phyloP scores from a whole-genome alignment of 2,329 filamentous ascomycete species.

The Pezicula radicicola region DNA sequence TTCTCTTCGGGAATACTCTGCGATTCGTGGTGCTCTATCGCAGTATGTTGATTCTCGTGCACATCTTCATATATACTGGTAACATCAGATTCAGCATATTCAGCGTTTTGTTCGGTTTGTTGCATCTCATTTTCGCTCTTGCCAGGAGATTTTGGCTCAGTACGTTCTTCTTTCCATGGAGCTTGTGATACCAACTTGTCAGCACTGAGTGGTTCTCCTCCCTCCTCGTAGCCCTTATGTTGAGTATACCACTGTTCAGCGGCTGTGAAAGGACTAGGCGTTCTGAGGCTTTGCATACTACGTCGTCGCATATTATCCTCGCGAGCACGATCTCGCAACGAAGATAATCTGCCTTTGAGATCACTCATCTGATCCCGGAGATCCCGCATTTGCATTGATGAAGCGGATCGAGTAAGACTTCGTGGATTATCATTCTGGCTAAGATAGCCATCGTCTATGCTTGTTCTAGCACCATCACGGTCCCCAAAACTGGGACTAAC shows the following conservation, averaged over 20 bases:
- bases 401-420: slow-evolving; percentile 25
- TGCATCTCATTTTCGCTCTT: neutral
- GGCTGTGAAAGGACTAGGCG: slow-evolving; percentile 46
- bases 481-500: slow-evolving; percentile 17
- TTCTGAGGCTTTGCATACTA: slow-evolving; percentile 57
- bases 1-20: slow-evolving; percentile 4
- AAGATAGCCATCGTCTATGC: slow-evolving; percentile 17
- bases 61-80: slow-evolving; percentile 28
- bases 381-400: slow-evolving; percentile 47
- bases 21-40: slow-evolving; percentile 6
- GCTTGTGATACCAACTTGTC: slow-evolving; percentile 21
- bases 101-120: slow-evolving; percentile 4
- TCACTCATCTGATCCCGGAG: slow-evolving; percentile 66
- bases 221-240: slow-evolving; percentile 19
- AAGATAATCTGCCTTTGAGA: slow-evolving; percentile 64
- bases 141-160: neutral
- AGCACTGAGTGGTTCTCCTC: slow-evolving; percentile 12
- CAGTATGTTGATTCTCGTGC: slow-evolving; percentile 10
- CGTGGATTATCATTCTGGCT: slow-evolving; percentile 15
- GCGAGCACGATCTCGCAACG: slow-evolving; percentile 59
- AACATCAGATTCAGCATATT: slow-evolving; percentile 20
- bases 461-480: slow-evolving; percentile 17
- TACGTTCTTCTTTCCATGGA: slow-evolving; percentile 17
- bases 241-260: slow-evolving; percentile 30
- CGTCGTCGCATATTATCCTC: slow-evolving; percentile 62